phyloP scores from a whole-genome alignment of 352 stramenopile species.

The Elongisporangium senticosum region DNA sequence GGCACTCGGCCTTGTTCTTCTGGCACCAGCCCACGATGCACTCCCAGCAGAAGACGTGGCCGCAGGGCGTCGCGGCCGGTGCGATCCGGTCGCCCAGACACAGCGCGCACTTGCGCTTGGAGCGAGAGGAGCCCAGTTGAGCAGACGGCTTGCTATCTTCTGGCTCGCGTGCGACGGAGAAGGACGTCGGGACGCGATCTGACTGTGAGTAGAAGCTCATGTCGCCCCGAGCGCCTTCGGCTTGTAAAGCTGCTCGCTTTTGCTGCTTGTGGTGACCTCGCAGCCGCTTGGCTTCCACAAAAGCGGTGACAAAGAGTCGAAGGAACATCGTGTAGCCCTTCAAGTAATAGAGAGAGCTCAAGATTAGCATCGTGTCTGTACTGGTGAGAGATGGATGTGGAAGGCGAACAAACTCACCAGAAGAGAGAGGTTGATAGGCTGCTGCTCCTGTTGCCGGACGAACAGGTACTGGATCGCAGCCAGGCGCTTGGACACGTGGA shows the following conservation, averaged over 20 bases:
- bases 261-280: conserved; percentile 41
- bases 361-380: not conserved
- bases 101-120: conserved; percentile 75
- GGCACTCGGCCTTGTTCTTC: conserved; percentile 89
- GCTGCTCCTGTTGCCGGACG: conserved; percentile 52
- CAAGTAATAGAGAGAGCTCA: not conserved
- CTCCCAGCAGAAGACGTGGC: conserved; percentile 91
- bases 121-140: conserved; percentile 8
- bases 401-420: conserved; percentile 21
- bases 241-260: conserved; percentile 21
- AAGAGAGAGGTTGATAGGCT: conserved; percentile 58
- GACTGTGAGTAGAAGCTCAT: conserved; percentile 13
- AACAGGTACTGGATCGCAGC: conserved; percentile 75
- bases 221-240: conserved; percentile 9
- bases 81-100: conserved; percentile 77
- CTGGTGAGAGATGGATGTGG: not conserved
- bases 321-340: conserved; percentile 79
- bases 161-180: conserved; percentile 7
- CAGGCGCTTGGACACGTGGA: conserved; percentile 65
- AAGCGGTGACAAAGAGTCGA: conserved; percentile 42
- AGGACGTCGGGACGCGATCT: conserved; percentile 31
- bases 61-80: conserved; percentile 79
- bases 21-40: conserved; percentile 92
- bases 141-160: not conserved
- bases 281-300: conserved; percentile 48